Percentiles rank a stretch among this genome's conserved stretches.
Evolutionary conservation across 164 flowering plant genomes (phyloP).

Genomic region (Annona squamosa): DNA sequence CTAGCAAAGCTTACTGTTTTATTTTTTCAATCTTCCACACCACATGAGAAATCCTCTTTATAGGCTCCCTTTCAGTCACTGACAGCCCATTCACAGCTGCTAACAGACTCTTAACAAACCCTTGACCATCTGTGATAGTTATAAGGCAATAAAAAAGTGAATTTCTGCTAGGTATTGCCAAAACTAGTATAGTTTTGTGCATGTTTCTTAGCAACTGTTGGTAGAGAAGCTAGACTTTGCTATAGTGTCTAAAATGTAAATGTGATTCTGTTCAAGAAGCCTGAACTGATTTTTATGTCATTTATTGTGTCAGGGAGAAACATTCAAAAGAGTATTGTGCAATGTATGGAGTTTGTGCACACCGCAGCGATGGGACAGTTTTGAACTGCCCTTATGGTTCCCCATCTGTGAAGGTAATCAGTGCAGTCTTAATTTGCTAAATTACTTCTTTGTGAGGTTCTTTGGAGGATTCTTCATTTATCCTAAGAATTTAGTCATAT

Average conservation of each 20-base stretch:
- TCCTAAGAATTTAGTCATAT: neutral
- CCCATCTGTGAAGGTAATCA: constrained; percentile 72
- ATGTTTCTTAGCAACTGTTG: neutral
- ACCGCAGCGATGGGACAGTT: constrained; percentile 74
- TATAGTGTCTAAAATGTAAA: neutral
- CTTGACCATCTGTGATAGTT: no score
- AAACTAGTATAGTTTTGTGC: neutral
- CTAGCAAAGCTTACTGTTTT: no score
- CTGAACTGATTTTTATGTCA: neutral
- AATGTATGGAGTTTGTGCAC: constrained; percentile 89
- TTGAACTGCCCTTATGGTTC: constrained; percentile 73
- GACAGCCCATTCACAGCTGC: no score
- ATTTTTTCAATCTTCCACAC: no score
- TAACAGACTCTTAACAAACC: no score
- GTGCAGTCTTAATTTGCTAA: neutral
- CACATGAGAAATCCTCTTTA: no score
- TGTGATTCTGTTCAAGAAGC: neutral
- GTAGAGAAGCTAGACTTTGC: neutral
- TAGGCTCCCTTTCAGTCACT: no score
- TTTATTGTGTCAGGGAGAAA: constrained; percentile 31
- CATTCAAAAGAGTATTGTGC: constrained; percentile 78
- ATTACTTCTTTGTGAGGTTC: neutral
- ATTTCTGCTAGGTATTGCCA: no score
- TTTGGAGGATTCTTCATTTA: neutral
- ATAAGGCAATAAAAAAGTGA: no score